Evolutionary conservation across 140 eudicot genomes (phyloP), one percentile per base, ranked within the genome.

Genomic region (Stevia rebaudiana): DNA sequence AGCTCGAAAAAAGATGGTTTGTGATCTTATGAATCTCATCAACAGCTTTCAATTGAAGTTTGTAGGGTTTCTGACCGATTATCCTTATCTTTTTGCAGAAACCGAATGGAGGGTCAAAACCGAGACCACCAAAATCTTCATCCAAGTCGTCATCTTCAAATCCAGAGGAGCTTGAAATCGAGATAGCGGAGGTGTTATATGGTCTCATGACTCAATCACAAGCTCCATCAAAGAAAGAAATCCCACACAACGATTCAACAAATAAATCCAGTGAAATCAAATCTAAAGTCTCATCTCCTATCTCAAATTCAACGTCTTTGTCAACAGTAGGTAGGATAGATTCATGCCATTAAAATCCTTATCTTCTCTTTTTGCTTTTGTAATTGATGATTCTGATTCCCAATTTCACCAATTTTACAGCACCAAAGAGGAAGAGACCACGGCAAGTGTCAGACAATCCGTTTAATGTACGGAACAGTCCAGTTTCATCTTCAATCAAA

Each of bases 81-180:
- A 28, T 28, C 4, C n/a, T 39, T 24, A 40, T 65, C 25, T 73
- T 33, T 8, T 40, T 78, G 72, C 68, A 88, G 99, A 94, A 86
- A 82, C 76, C 82, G 6, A 85, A 73, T 67, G 89, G 86, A 18
- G 62, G 70, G 16, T 31, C 79, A 13, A 83, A 84, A 69, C 83
- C 81, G 0, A 83, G 85, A 51, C 95, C 90, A 8, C 94, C 95
- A 0, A 87, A 76, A 51, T 75, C 80, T 1, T 42, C 87, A 15
- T 70, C 94, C 0, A 87, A 83, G 16, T 78, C 98, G 0, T 62
- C 95, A 3, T 81, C 96, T 3, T 80, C 94, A 1, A 88, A 81
- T 48, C 94, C 94, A 3, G 98, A 92, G 54, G 97, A 94, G 71
- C 86, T 94, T 30, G 99, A 94, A 80, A 88, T 94, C 35, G 98